Base-by-base conservation (phyloP, 768 basidiomycete species). In the Suillus tomentosus region DNA sequence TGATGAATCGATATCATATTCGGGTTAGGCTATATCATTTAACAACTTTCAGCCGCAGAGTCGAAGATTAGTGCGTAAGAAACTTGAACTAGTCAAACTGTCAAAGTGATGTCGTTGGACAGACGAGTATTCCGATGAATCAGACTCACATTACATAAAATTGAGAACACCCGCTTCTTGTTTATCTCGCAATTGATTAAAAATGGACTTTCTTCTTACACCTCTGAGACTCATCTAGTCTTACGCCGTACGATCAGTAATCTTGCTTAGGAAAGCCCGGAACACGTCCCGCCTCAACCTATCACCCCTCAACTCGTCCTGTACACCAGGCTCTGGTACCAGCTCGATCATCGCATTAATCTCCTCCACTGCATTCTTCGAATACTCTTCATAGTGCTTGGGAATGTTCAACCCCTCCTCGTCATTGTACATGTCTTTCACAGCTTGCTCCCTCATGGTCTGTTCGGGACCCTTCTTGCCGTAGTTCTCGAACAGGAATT, bases 241-340 rank as follows among this genome's bases (percentile, higher is more conserved):
- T 15, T 58, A 58, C 15, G 56, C 56, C 77, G 84, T 84, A 76
- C 85, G 85, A 27, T 58, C 39, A 58, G 5, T 58, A 43, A 99
- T 96, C 83, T 99, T 99, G 64, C 84, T 83, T 74, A 99, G 77
- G 81, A 97, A 98, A 69, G 83, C 87, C 66, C 82, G 83, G 77
- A 98, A 96, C 64, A 97, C 90, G 67, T 87, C 87, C 61, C 80
- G 77, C 73, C 77, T 85, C 78, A 88, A 71, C 31, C 82, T 81
- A 0, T 75, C 77, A 36, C 80, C 74, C 71, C 84, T 40, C 74
- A 78, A 11, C 77, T 77, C 64, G 79, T 77, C 14, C 76, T 79
- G 14, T 69, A 69, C 66, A 55, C 74, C 71, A 8, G 73, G 74
- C 79, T 93, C 93, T 0, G 90, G 89, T 39, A 97, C 89, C 10